Conservation (phyloP, 306 rosid genomes). For the Cucurbita pepo region DNA sequence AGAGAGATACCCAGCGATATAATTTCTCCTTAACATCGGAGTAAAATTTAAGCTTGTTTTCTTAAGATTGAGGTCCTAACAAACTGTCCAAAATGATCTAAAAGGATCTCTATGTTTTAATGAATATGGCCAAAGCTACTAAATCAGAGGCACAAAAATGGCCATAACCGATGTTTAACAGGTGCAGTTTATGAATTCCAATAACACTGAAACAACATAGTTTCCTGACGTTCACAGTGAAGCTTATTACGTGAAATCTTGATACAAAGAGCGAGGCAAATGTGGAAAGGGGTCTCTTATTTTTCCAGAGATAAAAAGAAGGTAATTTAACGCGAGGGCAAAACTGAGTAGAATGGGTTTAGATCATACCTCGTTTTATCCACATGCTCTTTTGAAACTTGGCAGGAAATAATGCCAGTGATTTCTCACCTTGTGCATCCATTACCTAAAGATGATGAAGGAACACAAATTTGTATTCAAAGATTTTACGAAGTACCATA, state of each 20-base stretch:
- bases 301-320: neutral
- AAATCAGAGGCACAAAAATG: neutral
- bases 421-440: conserved; percentile 61
- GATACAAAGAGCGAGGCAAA: neutral
- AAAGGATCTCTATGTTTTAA: neutral
- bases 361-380: conserved; percentile 66
- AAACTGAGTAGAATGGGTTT: neutral
- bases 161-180: neutral
- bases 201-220: neutral
- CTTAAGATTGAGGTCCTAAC: neutral
- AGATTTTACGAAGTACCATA: neutral
- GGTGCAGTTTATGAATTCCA: neutral
- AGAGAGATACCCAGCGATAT: too few species aligned
- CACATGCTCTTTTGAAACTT: conserved; percentile 89
- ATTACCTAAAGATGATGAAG: conserved; percentile 33
- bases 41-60: neutral
- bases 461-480: neutral
- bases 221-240: neutral
- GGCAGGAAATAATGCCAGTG: conserved; percentile 74
- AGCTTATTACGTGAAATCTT: neutral
- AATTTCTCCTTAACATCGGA: neutral
- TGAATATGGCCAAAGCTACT: neutral
- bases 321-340: neutral
- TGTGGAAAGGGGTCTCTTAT: neutral
- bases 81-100: neutral